These are phyloP conservation scores for Psilocybe mexicana DNA, from an alignment of 1,284 basidiomycete species.

Conservation along the genomic window DNA sequence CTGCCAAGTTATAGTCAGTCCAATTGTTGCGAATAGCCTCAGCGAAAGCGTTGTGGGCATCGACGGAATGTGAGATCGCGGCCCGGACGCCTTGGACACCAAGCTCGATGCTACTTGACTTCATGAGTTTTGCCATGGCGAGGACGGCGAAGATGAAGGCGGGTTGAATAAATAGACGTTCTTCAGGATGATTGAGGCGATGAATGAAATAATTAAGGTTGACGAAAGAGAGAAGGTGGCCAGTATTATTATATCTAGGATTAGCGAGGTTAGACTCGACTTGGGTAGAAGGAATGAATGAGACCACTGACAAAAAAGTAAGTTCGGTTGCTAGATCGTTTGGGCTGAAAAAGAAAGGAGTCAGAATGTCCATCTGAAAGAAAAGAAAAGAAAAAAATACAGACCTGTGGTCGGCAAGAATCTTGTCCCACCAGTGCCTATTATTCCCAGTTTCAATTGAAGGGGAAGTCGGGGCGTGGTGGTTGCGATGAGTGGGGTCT, in stretches of 20 bases:
- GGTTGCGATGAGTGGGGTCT: slow-evolving; percentile 32
- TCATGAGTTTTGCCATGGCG: slow-evolving; percentile 72
- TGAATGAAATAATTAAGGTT: slow-evolving; percentile 55
- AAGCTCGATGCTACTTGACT: slow-evolving; percentile 65
- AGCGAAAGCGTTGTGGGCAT: slow-evolving; percentile 56
- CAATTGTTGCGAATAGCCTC: slow-evolving; percentile 49
- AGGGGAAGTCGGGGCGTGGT: slow-evolving; percentile 39
- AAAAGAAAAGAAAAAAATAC: slow-evolving; percentile 22
- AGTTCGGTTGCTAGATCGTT: slow-evolving; percentile 55
- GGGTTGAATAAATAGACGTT: slow-evolving; percentile 61
- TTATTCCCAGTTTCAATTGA: slow-evolving; percentile 43
- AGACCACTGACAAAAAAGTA: slow-evolving; percentile 49
- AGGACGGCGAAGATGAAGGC: slow-evolving; percentile 66
- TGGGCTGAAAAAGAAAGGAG: slow-evolving; percentile 36
- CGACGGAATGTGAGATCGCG: slow-evolving; percentile 54
- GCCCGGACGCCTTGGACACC: slow-evolving; percentile 50
- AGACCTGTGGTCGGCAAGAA: slow-evolving; percentile 52
- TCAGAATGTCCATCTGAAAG: slow-evolving; percentile 4
- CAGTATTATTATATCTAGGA: slow-evolving; percentile 31
- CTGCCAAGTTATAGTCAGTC: slow-evolving; percentile 64
- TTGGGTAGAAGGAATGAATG: slow-evolving; percentile 1
- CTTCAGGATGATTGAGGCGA: slow-evolving; percentile 50
- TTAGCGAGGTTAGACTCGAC: background rate
- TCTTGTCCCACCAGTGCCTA: slow-evolving; percentile 64
- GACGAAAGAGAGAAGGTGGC: slow-evolving; percentile 67